Evolutionary conservation across 2,329 filamentous ascomycete genomes (phyloP).

Genomic region (Penicillium palitans): DNA sequence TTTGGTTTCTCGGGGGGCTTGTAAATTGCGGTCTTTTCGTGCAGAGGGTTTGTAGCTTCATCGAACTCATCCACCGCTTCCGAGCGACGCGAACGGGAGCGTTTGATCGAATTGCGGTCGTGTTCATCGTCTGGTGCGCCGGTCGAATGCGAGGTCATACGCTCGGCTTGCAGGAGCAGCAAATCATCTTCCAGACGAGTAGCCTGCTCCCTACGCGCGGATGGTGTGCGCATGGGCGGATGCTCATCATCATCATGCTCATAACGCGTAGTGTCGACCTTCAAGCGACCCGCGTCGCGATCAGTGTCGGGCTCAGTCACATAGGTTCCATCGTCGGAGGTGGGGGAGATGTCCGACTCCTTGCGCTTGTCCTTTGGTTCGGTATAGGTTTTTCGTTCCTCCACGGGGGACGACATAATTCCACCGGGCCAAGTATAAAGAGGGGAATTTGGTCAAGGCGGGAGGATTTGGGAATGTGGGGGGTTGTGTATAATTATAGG

Average conservation of each 20-base stretch:
- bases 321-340: slow-evolving; percentile 36
- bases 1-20: slow-evolving; percentile 63
- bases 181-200: slow-evolving; percentile 66
- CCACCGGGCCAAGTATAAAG: slow-evolving; percentile 29
- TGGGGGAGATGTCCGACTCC: slow-evolving; percentile 26
- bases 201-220: slow-evolving; percentile 59
- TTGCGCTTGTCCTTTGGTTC: slow-evolving; percentile 30
- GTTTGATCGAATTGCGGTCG: slow-evolving; percentile 49
- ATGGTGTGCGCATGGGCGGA: slow-evolving; percentile 48
- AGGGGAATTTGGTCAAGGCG: slow-evolving; percentile 6
- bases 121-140: slow-evolving; percentile 33
- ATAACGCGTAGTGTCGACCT: slow-evolving; percentile 33
- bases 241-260: slow-evolving; percentile 11
- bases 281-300: slow-evolving; percentile 18
- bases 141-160: slow-evolving; percentile 53
- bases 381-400: slow-evolving; percentile 31
- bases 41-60: slow-evolving; percentile 66
- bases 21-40: slow-evolving; percentile 66
- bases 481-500: neutral
- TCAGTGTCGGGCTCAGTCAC: slow-evolving; percentile 25
- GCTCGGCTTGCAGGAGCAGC: slow-evolving; percentile 64
- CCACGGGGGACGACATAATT: slow-evolving; percentile 39
- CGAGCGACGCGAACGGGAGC: slow-evolving; percentile 53
- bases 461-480: neutral
- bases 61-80: slow-evolving; percentile 68